Base-by-base conservation (phyloP, 2,329 filamentous ascomycete species). In the Catunica adiposa region DNA sequence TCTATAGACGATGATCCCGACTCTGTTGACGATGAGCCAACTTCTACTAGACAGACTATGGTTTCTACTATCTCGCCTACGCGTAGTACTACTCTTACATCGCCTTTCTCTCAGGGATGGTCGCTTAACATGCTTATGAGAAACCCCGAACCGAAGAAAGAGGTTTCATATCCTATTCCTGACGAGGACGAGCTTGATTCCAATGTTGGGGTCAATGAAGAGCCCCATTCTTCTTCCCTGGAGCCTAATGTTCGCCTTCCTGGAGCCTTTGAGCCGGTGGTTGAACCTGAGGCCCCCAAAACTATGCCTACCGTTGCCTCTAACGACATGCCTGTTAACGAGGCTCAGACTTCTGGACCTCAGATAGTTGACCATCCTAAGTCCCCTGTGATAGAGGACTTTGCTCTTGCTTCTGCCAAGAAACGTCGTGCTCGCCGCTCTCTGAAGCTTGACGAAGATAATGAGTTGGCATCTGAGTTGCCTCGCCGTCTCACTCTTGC, bases 401-500 rank as follows among this genome's bases (percentile, higher is more conserved):
- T 40, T 8, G 51, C 56, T 38, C 31, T 52, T 7, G 11, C 22
- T 7, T 23, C 44, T 26, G 23, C 40, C 15, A 57, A 54, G 44
- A 54, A 44, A 26, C 56, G 56, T 20, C 51, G 51, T 6, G 53
- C 42, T 23, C 55, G 34, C 6, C 53, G 40, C 34, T 9, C 22
- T 26, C 20, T 26, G 2, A 25, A 14, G 4, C 23, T 52, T 6
- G 26, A 53, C 31, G 25, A 9, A 2, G 37, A 56, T 22, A 11
- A 29, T 23, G 25, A 25, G 7, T 14, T 29, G 31, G 34, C 20
- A n/a, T n/a, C 37, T 15, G 50, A 56, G 38, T 38, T 34, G n/a
- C 26, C 23, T n/a, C 48, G 50, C 26, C 55, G 23, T 20, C 51
- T 58, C 11, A 58, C 57, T 3, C 42, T 58, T 7, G 53, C 55